Evolutionary conservation across 768 basidiomycete genomes (phyloP).

Genomic region (Auriscalpium microsporum): DNA sequence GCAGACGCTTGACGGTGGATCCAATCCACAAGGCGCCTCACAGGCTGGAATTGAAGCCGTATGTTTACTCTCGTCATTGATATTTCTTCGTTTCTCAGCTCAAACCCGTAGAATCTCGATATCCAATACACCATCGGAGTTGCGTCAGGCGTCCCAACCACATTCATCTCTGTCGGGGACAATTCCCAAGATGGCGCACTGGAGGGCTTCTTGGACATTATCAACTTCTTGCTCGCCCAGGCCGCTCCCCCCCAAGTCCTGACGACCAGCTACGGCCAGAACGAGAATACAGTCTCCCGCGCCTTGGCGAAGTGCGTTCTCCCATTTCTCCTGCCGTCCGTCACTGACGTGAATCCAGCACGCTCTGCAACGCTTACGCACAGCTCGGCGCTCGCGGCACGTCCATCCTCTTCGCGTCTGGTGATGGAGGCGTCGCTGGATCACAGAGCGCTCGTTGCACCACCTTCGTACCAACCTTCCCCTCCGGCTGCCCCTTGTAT

Average conservation of each 20-base stretch:
- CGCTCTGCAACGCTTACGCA: constrained; percentile 12
- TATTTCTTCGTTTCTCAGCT: constrained; percentile 8
- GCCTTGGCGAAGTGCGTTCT: constrained; percentile 9
- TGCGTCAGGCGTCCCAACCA: constrained; percentile 15
- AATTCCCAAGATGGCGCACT: constrained; percentile 8
- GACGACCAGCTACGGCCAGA: constrained; percentile 18
- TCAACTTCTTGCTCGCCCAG: constrained; percentile 6
- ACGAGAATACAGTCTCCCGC: constrained; percentile 16
- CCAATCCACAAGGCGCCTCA: constrained; percentile 22
- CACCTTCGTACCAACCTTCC: constrained; percentile 11
- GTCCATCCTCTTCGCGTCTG: constrained; percentile 11
- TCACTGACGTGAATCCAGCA: constrained; percentile 12
- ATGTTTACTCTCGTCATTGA: constrained; percentile 2
- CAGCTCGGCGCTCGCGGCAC: constrained; percentile 17
- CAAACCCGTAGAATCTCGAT: constrained; percentile 24
- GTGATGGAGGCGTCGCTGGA: constrained; percentile 17
- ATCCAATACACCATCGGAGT: constrained; percentile 21
- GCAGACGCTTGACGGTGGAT: constrained; percentile 30
- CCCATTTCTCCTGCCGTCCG: background rate
- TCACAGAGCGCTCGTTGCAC: constrained; percentile 2
- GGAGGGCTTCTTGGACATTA: constrained; percentile 7
- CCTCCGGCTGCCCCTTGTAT: constrained; percentile 14
- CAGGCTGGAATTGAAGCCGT: constrained; percentile 30
- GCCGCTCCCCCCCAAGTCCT: constrained; percentile 9
- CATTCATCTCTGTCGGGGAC: constrained; percentile 19